phyloP scores from a whole-genome alignment of 2,329 filamentous ascomycete species.

The Dothistroma septosporum region DNA sequence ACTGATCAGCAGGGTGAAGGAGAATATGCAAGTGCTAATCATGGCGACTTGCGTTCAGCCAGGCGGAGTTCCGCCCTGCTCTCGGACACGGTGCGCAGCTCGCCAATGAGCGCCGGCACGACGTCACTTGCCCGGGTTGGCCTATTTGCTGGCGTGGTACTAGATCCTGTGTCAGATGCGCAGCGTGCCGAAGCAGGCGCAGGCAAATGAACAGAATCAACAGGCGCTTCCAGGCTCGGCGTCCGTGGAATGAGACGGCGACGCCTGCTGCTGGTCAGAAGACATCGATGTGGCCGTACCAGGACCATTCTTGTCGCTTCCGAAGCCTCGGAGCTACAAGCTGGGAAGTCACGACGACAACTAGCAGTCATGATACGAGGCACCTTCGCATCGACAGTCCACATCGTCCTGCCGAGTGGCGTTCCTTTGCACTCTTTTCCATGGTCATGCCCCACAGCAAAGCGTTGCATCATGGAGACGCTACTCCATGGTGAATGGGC shows the following conservation, averaged over 20 bases:
- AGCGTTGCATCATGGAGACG: not conserved
- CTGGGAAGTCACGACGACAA: slow-evolving; percentile 13
- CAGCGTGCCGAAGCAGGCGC: slow-evolving; percentile 20
- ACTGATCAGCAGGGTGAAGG: not conserved
- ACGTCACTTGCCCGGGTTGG: slow-evolving; percentile 9
- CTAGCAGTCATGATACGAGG: slow-evolving; percentile 6
- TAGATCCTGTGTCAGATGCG: slow-evolving; percentile 22
- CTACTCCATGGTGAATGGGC: slow-evolving; percentile 3
- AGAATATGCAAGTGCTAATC: slow-evolving; percentile 4
- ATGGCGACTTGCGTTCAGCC: slow-evolving; percentile 7
- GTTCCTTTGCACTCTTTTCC: slow-evolving; percentile 14
- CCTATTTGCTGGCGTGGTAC: slow-evolving; percentile 19
- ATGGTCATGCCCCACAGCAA: slow-evolving; percentile 6
- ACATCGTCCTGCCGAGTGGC: slow-evolving; percentile 11
- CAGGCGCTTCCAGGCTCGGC: slow-evolving; percentile 12
- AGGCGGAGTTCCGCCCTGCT: not conserved
- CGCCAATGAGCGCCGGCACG: slow-evolving; percentile 10
- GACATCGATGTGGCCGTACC: slow-evolving; percentile 15
- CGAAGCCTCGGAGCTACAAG: slow-evolving; percentile 20
- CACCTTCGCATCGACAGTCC: slow-evolving; percentile 12
- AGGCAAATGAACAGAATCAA: slow-evolving; percentile 14
- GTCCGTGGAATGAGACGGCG: slow-evolving; percentile 11
- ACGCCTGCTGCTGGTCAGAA: slow-evolving; percentile 11
- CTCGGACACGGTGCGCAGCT: not conserved
- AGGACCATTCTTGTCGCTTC: slow-evolving; percentile 15